Evolutionary conservation across 1,284 basidiomycete species (phyloP).

Genomic region (Boletellus dicymbophilus): DNA sequence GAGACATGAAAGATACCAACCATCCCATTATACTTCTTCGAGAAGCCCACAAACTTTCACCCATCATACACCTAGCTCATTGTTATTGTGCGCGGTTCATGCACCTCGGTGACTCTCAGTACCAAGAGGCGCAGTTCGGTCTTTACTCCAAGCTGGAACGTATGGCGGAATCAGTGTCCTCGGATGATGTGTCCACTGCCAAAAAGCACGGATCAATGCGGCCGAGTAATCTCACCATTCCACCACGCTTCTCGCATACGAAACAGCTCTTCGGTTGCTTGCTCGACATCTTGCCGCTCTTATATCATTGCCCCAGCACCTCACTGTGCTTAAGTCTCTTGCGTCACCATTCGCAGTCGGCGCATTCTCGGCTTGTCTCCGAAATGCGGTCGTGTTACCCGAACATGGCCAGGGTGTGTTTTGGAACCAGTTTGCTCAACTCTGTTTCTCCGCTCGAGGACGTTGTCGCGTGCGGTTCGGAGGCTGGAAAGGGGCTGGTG

Average conservation of each 20-base stretch:
- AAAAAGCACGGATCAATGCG: background rate
- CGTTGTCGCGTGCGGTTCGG: background rate
- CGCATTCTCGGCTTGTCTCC: constrained; percentile 1
- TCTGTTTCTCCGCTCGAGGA: background rate
- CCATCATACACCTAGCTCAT: background rate
- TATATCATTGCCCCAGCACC: constrained; percentile 1
- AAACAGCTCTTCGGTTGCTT: constrained; percentile 1
- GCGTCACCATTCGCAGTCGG: constrained; percentile 1
- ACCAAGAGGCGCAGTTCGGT: background rate
- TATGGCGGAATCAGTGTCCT: background rate
- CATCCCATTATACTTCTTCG: background rate
- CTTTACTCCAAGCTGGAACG: background rate
- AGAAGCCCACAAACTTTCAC: background rate
- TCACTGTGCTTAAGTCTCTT: background rate
- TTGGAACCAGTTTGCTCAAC: background rate
- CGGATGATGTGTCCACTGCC: background rate
- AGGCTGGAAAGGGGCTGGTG: background rate
- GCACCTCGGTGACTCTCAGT: background rate
- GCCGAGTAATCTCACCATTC: constrained; percentile 1
- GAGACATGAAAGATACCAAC: background rate
- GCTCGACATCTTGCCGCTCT: constrained; percentile 1
- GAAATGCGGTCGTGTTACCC: background rate
- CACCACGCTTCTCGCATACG: constrained; percentile 4
- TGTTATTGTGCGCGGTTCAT: background rate
- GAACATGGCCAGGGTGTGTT: constrained; percentile 1